Conservation (phyloP, 495 filamentous ascomycete genomes). For the Penicillium pulvis region DNA sequence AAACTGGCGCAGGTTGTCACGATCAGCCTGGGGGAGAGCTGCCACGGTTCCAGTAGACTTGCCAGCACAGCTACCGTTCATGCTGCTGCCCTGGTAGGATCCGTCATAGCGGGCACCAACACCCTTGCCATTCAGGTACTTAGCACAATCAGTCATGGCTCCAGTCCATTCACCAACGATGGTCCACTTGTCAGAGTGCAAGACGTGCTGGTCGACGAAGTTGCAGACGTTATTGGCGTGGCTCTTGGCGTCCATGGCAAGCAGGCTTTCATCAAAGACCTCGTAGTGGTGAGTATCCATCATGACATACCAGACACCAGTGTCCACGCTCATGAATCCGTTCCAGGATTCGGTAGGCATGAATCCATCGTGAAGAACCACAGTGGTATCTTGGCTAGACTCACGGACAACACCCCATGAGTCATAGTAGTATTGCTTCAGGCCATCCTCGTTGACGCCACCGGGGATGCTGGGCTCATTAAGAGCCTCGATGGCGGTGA, state of each 20-base stretch:
- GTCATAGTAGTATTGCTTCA: slow-evolving; percentile 67
- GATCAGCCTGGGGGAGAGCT: slow-evolving; percentile 51
- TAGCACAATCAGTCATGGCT: slow-evolving; percentile 74
- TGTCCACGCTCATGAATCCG: slow-evolving; percentile 61
- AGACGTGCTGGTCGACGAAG: slow-evolving; percentile 48
- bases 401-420: slow-evolving; percentile 57
- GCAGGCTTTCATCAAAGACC: slow-evolving; percentile 62
- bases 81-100: slow-evolving; percentile 47
- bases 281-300: slow-evolving; percentile 72
- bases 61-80: slow-evolving; percentile 59
- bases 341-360: slow-evolving; percentile 64
- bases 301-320: slow-evolving; percentile 61
- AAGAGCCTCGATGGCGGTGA: slow-evolving; percentile 69
- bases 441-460: slow-evolving; percentile 48
- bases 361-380: slow-evolving; percentile 73
- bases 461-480: slow-evolving; percentile 68
- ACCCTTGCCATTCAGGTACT: slow-evolving; percentile 69
- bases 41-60: slow-evolving; percentile 60
- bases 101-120: slow-evolving; percentile 73
- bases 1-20: slow-evolving; percentile 59
- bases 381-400: slow-evolving; percentile 53
- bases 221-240: slow-evolving; percentile 57
- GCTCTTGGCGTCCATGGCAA: slow-evolving; percentile 46
- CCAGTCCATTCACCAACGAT: slow-evolving; percentile 72
- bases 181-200: slow-evolving; percentile 66